Base-by-base conservation (phyloP, 495 filamentous ascomycete genomes). In the Clavariopsis aquatica region DNA sequence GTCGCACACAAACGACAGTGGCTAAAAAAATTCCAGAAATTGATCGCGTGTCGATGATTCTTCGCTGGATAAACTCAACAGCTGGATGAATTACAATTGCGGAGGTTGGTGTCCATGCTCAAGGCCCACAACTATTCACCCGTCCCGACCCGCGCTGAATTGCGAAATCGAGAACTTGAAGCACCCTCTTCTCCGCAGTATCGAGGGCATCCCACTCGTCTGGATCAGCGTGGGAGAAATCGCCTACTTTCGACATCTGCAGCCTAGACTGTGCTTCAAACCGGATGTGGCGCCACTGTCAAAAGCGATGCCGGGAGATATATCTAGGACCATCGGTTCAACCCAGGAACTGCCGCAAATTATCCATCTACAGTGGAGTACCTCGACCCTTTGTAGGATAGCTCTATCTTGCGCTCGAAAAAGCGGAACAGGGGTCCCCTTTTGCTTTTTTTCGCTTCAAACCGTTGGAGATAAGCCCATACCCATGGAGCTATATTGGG, bases 401-500 rank as follows among this genome's bases (percentile, higher is more conserved):
- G 38, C 38, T 43, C 38, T 43, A 43, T 43, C 38, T 43, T 17
- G 3, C n/a, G 3, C n/a, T 2, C 8, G 8, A n/a, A 17, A 43
- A n/a, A 43, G 3, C 38, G n/a, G 38, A 24, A 9, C 41, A 64
- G 52, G 46, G 61, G 20, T 57, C 26, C 19, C 2, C 43, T 23
- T 20, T 38, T 64, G 52, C 27, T 47, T 57, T 63, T 63, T 56
- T 23, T 47, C 51, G 60, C 60, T 29, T 45, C 51, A 19, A 27
- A 28, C 24, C 43, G 52, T 56, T 57, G 28, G 20, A 64, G 61
- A 64, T 64, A 64, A 64, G 45, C 60, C 12, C 51, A 13, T 53
- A 8, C 26, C 17, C 6, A n/a, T 58, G 23, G 17, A 26, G 15
- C 41, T 20, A 22, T 31, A 26, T 29, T 26, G 13, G 24, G 31